Base-by-base conservation (phyloP, 345 rosid genomes). In the Angophora floribunda region DNA sequence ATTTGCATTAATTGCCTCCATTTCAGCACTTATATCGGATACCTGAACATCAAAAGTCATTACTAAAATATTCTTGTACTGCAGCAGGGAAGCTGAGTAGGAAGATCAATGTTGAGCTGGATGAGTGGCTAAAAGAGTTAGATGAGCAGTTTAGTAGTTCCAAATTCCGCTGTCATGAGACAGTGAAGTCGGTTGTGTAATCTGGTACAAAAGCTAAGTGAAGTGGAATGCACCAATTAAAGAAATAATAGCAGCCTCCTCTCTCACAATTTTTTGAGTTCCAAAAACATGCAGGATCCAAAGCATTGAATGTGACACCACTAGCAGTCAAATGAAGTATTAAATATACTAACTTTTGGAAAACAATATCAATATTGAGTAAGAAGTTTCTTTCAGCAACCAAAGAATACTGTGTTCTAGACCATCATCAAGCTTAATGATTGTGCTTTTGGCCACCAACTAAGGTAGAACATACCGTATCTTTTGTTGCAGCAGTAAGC, bases 401-500 rank as follows among this genome's bases (percentile, higher is more conserved):
- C 49, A 75, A 75, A 75, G 1, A 75, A 47, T 36, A 36, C 80
- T 21, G 7, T 70, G 47, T 70, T 70, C 24, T 19, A 70, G 80
- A 70, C 36, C 79, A 30, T 67, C 44, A 17, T 75, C 82, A 75
- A 75, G 82, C 26, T 70, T 70, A 75, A 75, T 75, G 82, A 70
- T 36, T 70, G 49, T 75, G 49, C 12, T 36, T 67, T 19, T 36
- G 82, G 49, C 82, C 82, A 75, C 21, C 19, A 12, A 14, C 65
- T 22, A 80, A 50, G 70, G 89, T 51, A 59, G 32, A 86, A 90
- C 93, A 87, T 87, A 95, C 99, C 96, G 92, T 94, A 70, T 92
- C 94, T 84, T 90, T 94, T 89, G 99, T 96, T 85, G 90, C 89
- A 87, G 91, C 90, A 87, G 95, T 95, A 70, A 94, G 87, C 57